Conservation (phyloP, 2,329 filamentous ascomycete genomes). For the Colletotrichum graminicola region DNA sequence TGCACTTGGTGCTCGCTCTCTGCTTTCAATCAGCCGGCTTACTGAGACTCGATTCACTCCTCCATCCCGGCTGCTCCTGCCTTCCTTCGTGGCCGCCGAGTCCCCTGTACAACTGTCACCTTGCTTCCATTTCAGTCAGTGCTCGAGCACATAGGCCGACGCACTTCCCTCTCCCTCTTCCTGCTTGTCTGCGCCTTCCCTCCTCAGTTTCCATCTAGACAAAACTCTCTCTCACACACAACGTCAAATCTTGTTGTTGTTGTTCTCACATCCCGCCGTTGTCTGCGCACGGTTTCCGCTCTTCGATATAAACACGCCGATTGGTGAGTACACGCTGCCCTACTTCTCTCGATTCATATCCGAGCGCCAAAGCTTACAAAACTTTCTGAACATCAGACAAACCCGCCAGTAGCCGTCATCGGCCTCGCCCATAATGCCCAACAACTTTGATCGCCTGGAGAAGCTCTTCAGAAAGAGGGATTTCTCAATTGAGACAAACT, state of each 20-base stretch:
- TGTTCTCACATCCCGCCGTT: slow-evolving; percentile 4
- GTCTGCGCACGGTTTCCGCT: background rate
- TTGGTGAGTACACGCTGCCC: slow-evolving; percentile 18
- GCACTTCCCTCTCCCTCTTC: background rate
- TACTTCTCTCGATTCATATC: background rate
- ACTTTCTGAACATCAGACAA: slow-evolving; percentile 9
- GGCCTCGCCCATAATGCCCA: slow-evolving; percentile 32
- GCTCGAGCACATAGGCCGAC: slow-evolving; percentile 18
- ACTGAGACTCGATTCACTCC: slow-evolving; percentile 25
- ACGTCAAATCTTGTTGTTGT: background rate
- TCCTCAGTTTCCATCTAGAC: slow-evolving; percentile 1
- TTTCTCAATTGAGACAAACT: slow-evolving; percentile 11
- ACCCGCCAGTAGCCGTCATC: background rate
- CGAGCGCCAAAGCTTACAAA: slow-evolving; percentile 23
- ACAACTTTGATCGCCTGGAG: slow-evolving; percentile 54
- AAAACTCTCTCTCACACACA: slow-evolving; percentile 6
- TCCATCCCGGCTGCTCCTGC: slow-evolving; percentile 33
- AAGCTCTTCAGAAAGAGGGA: slow-evolving; percentile 62
- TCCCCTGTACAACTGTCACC: slow-evolving; percentile 28
- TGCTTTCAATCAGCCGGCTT: slow-evolving; percentile 2
- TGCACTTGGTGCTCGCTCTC: slow-evolving; percentile 25
- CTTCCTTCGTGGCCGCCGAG: slow-evolving; percentile 32
- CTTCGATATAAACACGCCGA: slow-evolving; percentile 3
- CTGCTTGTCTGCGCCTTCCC: background rate
- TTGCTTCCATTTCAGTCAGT: slow-evolving; percentile 15